Percentiles rank a stretch among this genome's conserved stretches.
Conservation (phyloP, 805 yeast species). For the Candida argentea region DNA sequence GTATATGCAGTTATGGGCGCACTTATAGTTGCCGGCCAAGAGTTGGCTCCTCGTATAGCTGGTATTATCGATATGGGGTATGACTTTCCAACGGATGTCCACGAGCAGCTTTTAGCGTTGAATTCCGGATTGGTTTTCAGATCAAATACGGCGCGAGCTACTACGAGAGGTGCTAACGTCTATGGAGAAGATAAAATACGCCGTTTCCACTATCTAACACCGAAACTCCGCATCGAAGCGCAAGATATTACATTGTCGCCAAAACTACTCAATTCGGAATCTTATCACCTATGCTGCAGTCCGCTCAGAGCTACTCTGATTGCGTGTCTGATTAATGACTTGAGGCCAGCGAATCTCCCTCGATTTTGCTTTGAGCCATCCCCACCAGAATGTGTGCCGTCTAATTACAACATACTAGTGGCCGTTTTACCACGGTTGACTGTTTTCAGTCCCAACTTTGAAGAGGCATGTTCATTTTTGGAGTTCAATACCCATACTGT, state of each 20-base stretch:
- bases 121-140: constrained; percentile 50
- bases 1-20: constrained; percentile 73
- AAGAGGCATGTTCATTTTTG: constrained; percentile 65
- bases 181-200: constrained; percentile 53
- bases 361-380: constrained; percentile 75
- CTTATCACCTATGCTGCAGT: constrained; percentile 69
- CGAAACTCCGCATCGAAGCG: constrained; percentile 49
- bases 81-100: constrained; percentile 55
- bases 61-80: constrained; percentile 73
- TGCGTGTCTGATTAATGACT: constrained; percentile 20
- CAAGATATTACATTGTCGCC: constrained; percentile 38
- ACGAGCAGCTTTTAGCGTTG: constrained; percentile 46
- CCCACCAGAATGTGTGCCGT: constrained; percentile 61
- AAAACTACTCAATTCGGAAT: constrained; percentile 24
- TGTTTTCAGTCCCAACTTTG: constrained; percentile 73
- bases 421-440: constrained; percentile 37
- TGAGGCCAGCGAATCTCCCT: constrained; percentile 15
- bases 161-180: constrained; percentile 75
- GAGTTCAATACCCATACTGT: constrained; percentile 20
- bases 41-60: constrained; percentile 30
- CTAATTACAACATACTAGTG: constrained; percentile 22
- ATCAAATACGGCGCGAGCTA: constrained; percentile 38
- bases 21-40: constrained; percentile 38
- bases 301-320: constrained; percentile 49
- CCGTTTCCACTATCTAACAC: constrained; percentile 49